phyloP scores from a whole-genome alignment of 305 asterid species.

The Fraxinus velutina region DNA sequence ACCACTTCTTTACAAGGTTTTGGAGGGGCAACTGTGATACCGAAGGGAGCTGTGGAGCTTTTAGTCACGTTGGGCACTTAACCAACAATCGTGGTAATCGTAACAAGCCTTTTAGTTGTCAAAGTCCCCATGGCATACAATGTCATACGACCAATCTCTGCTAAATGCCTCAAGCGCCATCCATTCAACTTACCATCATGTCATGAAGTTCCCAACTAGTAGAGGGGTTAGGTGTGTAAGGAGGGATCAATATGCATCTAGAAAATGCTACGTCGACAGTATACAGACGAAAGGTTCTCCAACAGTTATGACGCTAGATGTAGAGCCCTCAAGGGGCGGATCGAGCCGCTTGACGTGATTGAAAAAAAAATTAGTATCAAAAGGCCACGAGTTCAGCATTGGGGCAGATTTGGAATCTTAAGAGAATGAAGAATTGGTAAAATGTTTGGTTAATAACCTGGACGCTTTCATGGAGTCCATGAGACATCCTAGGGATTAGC shows the following conservation, averaged over 20 bases:
- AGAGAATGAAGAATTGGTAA: no score
- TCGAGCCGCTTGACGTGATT: no score
- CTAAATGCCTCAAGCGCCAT: fast-evolving
- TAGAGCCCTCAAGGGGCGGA: background rate
- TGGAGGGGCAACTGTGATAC: background rate
- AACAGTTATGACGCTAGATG: no score
- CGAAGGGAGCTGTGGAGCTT: background rate
- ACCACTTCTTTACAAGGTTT: background rate
- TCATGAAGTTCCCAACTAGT: background rate
- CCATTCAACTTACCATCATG: background rate
- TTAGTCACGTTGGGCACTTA: background rate
- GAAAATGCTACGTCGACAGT: background rate
- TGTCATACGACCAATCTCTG: background rate
- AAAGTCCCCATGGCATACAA: background rate
- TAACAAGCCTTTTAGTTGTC: background rate
- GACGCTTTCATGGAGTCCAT: no score
- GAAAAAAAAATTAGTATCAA: no score
- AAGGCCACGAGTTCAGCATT: no score
- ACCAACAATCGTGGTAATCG: background rate
- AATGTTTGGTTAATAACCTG: no score
- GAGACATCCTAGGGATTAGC: no score
- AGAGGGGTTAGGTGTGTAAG: background rate
- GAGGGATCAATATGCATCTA: background rate
- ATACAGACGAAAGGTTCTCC: background rate
- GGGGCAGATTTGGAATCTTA: no score